Evolutionary conservation across 2,329 filamentous ascomycete genomes (phyloP).

Genomic region (Phaeophleospora eucalypticola): DNA sequence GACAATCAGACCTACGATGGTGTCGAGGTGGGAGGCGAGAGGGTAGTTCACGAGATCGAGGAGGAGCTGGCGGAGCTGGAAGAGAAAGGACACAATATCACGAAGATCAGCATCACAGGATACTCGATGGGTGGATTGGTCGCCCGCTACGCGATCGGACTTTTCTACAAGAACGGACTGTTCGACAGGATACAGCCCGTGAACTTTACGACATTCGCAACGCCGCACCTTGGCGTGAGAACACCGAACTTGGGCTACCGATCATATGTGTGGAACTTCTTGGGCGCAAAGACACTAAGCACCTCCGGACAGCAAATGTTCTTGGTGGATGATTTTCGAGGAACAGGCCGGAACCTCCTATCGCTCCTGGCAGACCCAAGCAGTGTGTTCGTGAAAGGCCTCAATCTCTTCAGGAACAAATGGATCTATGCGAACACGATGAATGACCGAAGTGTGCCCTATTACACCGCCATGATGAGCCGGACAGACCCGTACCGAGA

Average conservation of each 20-base stretch:
- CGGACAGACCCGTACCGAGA: slow-evolving; percentile 73
- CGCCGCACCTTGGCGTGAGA: slow-evolving; percentile 61
- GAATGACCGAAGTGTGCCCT: slow-evolving; percentile 77
- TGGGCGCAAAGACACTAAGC: slow-evolving; percentile 76
- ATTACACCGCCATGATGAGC: slow-evolving; percentile 77
- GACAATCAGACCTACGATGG: slow-evolving; percentile 67
- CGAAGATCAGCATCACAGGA: slow-evolving; percentile 78
- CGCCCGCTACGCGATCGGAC: slow-evolving; percentile 77
- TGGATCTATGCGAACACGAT: slow-evolving; percentile 80
- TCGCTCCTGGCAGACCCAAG: slow-evolving; percentile 75
- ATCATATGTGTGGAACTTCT: slow-evolving; percentile 61
- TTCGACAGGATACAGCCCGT: slow-evolving; percentile 77
- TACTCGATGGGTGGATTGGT: slow-evolving; percentile 89
- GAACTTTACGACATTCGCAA: slow-evolving; percentile 91
- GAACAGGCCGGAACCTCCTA: slow-evolving; percentile 75
- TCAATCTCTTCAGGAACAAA: slow-evolving; percentile 70
- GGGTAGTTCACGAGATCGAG: slow-evolving; percentile 61
- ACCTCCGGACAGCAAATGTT: slow-evolving; percentile 85
- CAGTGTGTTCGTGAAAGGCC: slow-evolving; percentile 78
- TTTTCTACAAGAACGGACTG: slow-evolving; percentile 75
- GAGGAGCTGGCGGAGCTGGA: slow-evolving; percentile 52
- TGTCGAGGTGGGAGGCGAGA: slow-evolving; percentile 65
- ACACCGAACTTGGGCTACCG: slow-evolving; percentile 42
- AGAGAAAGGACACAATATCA: slow-evolving; percentile 64
- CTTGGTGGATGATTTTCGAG: slow-evolving; percentile 77